Evolutionary conservation across 2,329 filamentous ascomycete species (phyloP).

Genomic region (Lachnellula hyalina): DNA sequence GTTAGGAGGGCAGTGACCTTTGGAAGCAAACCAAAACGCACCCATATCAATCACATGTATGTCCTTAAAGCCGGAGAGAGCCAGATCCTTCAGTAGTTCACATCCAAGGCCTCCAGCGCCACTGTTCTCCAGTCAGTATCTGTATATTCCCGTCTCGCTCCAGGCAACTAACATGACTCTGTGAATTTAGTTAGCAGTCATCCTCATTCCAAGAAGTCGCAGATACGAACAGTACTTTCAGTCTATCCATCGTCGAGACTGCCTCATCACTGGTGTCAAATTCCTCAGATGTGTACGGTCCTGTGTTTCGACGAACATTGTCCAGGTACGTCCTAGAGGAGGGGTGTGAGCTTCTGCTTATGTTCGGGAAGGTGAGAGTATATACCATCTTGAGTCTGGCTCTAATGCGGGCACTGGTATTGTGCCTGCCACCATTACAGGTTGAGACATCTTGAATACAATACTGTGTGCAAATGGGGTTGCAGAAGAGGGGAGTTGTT

Average conservation of each 20-base stretch:
- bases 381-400: constrained; percentile 21
- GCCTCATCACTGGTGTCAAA: constrained; percentile 44
- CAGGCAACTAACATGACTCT: constrained; percentile 30
- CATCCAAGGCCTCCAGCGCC: constrained; percentile 92
- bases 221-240: constrained; percentile 63
- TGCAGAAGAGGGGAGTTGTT: background rate
- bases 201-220: constrained; percentile 9
- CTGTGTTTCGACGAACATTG: constrained; percentile 67
- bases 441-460: constrained; percentile 22
- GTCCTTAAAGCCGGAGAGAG: constrained; percentile 89
- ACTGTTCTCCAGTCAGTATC: constrained; percentile 42
- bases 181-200: constrained; percentile 9
- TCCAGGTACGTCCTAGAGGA: constrained; percentile 72
- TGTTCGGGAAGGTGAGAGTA: background rate
- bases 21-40: constrained; percentile 34
- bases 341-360: constrained; percentile 3
- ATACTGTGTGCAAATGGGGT: background rate
- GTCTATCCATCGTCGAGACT: constrained; percentile 54
- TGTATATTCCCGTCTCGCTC: background rate
- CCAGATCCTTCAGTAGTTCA: constrained; percentile 94
- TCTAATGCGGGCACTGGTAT: constrained; percentile 1
- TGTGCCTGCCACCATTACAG: constrained; percentile 21
- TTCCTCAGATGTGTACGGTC: constrained; percentile 72
- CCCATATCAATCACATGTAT: constrained; percentile 99
- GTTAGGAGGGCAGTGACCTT: constrained; percentile 9